Percentiles rank a stretch among this genome's conserved stretches.
These are phyloP conservation scores for Suillus decipiens DNA, from an alignment of 768 basidiomycete species.

Conservation along the genomic window DNA sequence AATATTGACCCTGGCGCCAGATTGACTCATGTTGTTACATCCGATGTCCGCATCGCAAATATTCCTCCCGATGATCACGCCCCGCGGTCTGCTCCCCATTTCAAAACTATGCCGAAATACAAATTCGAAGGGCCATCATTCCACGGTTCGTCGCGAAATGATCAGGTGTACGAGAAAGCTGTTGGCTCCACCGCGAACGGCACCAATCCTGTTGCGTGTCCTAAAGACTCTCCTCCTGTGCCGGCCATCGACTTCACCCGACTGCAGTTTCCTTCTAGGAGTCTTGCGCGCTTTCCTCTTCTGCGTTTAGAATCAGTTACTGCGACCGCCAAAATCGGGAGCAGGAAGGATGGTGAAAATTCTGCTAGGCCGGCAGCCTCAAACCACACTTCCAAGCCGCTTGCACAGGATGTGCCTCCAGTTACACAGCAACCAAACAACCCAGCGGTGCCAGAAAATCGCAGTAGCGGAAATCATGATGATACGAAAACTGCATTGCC, in stretches of 20 bases:
- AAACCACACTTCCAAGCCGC: too few relatives aligned
- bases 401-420: neutral
- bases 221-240: constrained; percentile 5
- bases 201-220: too few relatives aligned
- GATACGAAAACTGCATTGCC: neutral
- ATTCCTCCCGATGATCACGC: neutral
- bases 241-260: constrained; percentile 33
- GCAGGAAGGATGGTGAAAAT: too few relatives aligned
- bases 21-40: neutral
- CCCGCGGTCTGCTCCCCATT: too few relatives aligned
- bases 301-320: neutral
- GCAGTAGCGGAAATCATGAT: too few relatives aligned
- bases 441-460: neutral
- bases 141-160: neutral
- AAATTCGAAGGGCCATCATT: neutral
- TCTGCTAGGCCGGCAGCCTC: neutral
- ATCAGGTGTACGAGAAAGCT: too few relatives aligned
- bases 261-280: constrained; percentile 13
- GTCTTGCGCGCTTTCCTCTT: constrained; percentile 18
- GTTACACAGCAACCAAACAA: neutral
- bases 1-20: too few relatives aligned
- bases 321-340: neutral
- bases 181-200: neutral
- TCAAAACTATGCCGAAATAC: neutral
- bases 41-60: neutral